Evolutionary conservation across 495 filamentous ascomycete genomes (phyloP), one percentile per base, ranked within the genome.

Genomic region (Tirmania nivea): DNA sequence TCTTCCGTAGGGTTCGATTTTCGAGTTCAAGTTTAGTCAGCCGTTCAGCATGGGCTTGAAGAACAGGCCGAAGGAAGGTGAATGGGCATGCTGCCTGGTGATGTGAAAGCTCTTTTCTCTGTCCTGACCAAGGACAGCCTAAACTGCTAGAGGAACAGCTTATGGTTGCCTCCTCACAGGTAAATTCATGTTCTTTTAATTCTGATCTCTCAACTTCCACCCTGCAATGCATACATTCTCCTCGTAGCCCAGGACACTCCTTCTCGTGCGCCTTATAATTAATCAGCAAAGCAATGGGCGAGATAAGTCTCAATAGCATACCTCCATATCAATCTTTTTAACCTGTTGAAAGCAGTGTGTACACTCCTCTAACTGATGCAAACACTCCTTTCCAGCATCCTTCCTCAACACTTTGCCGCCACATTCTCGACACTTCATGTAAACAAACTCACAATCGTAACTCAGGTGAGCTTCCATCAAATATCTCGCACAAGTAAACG

Each of bases 381-480:
- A 63, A 60, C 80, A 84, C 35, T 68, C 69, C 31, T 55, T 54
- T 17, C 68, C 69, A 9, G 57, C 51, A 52, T 68, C 71, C 67
- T 63, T 77, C 63, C 66, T 71, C 59, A 63, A 66, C 20, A 68
- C 77, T 65, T 65, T 75, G 68, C 69, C 74, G 50, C 64, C 66
- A 57, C 66, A 83, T 31, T 61, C n/a, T 5, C 68, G 65, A 55
- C 80, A 84, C 51, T 74, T 67, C 37, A 83, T 64, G 12, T 70
- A 63, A 36, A 69, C 66, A 58, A 75, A 80, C 10, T 65, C 69
- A 59, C 80, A 84, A 60, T 83, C 78, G 52, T 75, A 74, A 49
- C 75, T 68, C 35, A 81, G 68, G 62, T 84, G 80, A 21, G 74
- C 72, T 55, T 75, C 70, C 34, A 83, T 66, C 57, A 79, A 71